phyloP scores from a whole-genome alignment of 495 filamentous ascomycete species.

The Rostrohypoxylon terebratum region DNA sequence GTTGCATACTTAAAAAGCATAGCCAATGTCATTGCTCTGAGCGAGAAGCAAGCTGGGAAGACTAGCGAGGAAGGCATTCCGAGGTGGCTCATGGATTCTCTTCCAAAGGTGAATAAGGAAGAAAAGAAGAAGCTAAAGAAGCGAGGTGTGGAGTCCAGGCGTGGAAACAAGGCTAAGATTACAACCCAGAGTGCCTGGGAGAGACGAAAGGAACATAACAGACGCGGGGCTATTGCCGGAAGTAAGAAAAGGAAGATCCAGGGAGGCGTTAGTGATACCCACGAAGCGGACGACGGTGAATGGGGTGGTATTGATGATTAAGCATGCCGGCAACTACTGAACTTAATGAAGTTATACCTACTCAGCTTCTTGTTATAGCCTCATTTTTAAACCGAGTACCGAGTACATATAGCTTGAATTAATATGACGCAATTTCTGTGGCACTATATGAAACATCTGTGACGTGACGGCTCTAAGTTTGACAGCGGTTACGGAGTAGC shows the following conservation, averaged over 20 bases:
- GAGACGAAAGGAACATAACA: constrained; percentile 78
- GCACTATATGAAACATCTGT: background rate
- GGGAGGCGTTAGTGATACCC: constrained; percentile 50
- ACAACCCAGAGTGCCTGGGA: constrained; percentile 95
- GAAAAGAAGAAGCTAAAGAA: constrained; percentile 84
- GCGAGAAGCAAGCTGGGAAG: constrained; percentile 74
- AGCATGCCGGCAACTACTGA: constrained; percentile 1
- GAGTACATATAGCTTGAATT: background rate
- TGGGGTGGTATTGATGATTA: constrained; percentile 77
- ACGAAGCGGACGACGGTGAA: constrained; percentile 59
- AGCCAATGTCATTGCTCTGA: constrained; percentile 88
- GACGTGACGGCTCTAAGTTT: background rate
- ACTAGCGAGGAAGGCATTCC: constrained; percentile 62
- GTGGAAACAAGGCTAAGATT: constrained; percentile 71
- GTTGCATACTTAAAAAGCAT: constrained; percentile 90
- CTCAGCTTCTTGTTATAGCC: background rate
- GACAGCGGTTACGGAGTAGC: constrained; percentile 5
- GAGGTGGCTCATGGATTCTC: constrained; percentile 88
- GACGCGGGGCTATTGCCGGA: constrained; percentile 76
- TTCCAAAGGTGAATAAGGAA: constrained; percentile 85
- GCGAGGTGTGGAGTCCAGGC: constrained; percentile 81
- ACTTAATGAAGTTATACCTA: constrained; percentile 3
- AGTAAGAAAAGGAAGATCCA: constrained; percentile 71
- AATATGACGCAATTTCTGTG: background rate
- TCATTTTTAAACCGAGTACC: background rate